These are phyloP conservation scores for Suillus alpinus DNA, from an alignment of 768 basidiomycete species.

Conservation along the genomic window DNA sequence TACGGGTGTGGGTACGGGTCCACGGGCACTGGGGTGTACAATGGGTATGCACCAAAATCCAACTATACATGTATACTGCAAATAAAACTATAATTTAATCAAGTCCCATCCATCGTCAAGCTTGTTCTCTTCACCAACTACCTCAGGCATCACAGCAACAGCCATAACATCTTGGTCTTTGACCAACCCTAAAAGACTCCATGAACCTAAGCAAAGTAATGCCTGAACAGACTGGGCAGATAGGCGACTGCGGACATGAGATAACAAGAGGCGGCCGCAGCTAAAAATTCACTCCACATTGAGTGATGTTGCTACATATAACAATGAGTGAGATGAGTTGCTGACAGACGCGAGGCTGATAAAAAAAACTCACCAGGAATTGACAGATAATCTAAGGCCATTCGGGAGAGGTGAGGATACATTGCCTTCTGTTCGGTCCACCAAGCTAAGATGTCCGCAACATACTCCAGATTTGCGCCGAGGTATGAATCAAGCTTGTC, in stretches of 20 bases:
- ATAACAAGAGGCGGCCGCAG: conserved; percentile 12
- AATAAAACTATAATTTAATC: neutral
- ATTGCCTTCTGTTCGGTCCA: conserved; percentile 22
- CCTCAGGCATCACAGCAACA: conserved; percentile 14
- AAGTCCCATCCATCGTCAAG: conserved; percentile 11
- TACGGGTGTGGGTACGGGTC: neutral
- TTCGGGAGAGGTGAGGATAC: conserved; percentile 30
- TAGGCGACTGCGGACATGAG: conserved; percentile 23
- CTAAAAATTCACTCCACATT: conserved; percentile 13
- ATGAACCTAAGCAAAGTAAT: conserved; percentile 33
- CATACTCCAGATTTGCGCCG: conserved; percentile 19
- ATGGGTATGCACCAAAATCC: neutral
- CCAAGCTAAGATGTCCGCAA: conserved; percentile 28
- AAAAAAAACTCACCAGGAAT: conserved; percentile 28
- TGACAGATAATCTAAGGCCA: conserved; percentile 34
- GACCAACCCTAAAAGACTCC: conserved; percentile 28
- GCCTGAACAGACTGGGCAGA: conserved; percentile 23
- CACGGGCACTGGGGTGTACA: neutral
- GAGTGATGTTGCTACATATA: conserved; percentile 8
- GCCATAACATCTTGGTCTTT: conserved; percentile 21
- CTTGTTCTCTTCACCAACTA: conserved; percentile 9
- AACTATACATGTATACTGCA: neutral
- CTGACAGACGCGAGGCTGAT: conserved; percentile 7
- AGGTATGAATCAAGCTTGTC: conserved; percentile 33
- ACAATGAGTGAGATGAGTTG: conserved; percentile 13